Evolutionary conservation across 495 filamentous ascomycete genomes (phyloP).

Genomic region (Astrocystis sublimbata): DNA sequence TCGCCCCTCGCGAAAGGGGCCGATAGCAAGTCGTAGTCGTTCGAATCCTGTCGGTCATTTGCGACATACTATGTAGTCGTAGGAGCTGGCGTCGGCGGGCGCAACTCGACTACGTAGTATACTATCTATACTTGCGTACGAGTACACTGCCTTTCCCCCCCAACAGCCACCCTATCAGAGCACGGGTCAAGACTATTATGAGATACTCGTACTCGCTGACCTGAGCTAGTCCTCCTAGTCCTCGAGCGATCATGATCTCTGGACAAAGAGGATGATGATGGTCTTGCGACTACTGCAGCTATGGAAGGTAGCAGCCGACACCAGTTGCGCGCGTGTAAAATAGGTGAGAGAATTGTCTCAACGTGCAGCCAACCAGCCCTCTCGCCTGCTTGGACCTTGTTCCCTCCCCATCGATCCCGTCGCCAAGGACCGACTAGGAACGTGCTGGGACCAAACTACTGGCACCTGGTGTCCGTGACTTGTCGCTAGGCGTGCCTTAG

Average conservation of each 20-base stretch:
- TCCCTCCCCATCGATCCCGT: neutral
- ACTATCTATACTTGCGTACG: too few species aligned
- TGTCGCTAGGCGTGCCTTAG: neutral
- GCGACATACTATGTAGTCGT: neutral
- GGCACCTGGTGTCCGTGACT: neutral
- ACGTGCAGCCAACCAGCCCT: conserved; percentile 1
- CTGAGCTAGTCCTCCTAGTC: neutral
- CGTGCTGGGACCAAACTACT: neutral
- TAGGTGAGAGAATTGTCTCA: neutral
- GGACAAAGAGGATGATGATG: neutral
- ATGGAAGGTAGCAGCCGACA: conserved; percentile 1
- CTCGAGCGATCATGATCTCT: neutral
- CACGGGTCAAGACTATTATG: too few species aligned
- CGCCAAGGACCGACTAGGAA: neutral
- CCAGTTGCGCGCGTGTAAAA: conserved; percentile 1
- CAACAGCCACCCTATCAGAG: too few species aligned
- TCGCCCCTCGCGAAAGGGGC: neutral
- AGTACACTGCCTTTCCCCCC: neutral
- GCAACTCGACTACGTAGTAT: neutral
- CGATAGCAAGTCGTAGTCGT: too few species aligned
- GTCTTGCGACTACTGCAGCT: neutral
- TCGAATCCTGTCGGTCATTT: conserved; percentile 1
- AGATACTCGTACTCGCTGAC: neutral
- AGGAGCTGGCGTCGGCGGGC: neutral
- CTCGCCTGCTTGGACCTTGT: neutral